A percentile compares a stretch with the other conserved stretches of the same genome.
phyloP scores from a whole-genome alignment of 1,284 basidiomycete species.

The Malassezia brasiliensis region DNA sequence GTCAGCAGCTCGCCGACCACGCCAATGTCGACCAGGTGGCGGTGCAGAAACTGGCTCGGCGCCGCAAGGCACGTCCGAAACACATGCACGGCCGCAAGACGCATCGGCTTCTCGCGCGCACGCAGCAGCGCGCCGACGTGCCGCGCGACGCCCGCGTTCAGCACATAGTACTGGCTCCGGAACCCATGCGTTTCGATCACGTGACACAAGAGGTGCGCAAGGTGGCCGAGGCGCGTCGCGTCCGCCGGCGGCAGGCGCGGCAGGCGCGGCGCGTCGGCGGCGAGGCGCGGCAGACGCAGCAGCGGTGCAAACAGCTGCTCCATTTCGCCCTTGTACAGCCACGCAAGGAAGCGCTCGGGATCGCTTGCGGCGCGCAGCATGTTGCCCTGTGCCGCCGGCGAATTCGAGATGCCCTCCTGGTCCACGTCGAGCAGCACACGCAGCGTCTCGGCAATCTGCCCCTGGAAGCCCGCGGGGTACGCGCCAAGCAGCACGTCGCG shows the following conservation, averaged over 20 bases:
- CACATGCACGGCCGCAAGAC: constrained; percentile 60
- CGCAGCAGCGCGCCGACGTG: constrained; percentile 53
- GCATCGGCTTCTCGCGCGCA: constrained; percentile 75
- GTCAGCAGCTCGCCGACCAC: constrained; percentile 72
- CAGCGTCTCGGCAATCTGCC: constrained; percentile 80
- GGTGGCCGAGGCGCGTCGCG: constrained; percentile 45
- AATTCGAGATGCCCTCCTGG: constrained; percentile 28
- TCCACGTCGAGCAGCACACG: constrained; percentile 66
- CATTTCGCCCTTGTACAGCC: constrained; percentile 74
- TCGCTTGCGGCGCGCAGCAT: constrained; percentile 60
- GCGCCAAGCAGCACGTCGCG: constrained; percentile 62
- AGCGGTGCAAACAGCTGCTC: constrained; percentile 69
- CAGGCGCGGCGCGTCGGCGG: constrained; percentile 21
- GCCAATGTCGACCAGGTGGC: constrained; percentile 74
- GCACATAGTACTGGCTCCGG: constrained; percentile 78
- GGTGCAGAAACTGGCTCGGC: constrained; percentile 75
- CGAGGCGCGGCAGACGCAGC: constrained; percentile 63
- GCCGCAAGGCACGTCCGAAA: constrained; percentile 75
- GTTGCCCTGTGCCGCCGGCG: constrained; percentile 16
- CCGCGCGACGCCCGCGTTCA: constrained; percentile 49
- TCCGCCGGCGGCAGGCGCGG: constrained; percentile 17
- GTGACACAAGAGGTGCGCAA: constrained; percentile 78
- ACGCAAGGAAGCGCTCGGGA: constrained; percentile 78
- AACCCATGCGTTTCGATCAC: constrained; percentile 72
- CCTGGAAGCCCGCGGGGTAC: constrained; percentile 74